Percentiles rank a stretch among this genome's conserved stretches.
Evolutionary conservation across 345 rosid genomes (phyloP).

Genomic region (Combretum micranthum): DNA sequence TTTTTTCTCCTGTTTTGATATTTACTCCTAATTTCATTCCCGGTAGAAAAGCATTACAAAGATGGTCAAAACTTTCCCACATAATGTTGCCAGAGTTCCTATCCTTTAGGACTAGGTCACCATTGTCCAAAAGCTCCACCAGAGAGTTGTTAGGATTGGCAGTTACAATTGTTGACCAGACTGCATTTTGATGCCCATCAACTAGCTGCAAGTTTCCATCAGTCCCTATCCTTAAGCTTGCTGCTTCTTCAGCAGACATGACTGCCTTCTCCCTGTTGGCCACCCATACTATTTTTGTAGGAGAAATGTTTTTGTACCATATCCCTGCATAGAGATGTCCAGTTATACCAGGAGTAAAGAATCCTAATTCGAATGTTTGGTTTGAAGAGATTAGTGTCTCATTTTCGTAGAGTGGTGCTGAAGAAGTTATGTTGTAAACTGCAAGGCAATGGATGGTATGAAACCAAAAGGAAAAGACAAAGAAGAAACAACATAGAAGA

Average conservation of each 20-base stretch:
- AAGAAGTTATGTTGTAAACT: constrained; percentile 2
- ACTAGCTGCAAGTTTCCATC: constrained; percentile 20
- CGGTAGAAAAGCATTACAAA: constrained; percentile 30
- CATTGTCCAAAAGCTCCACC: constrained; percentile 27
- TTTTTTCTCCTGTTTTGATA: no score
- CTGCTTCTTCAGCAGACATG: constrained; percentile 11
- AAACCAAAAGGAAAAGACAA: no score
- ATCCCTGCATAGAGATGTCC: constrained; percentile 5
- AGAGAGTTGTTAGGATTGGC: constrained; percentile 4
- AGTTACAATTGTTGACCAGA: constrained; percentile 23
- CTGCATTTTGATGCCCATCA: not conserved
- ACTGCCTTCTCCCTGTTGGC: constrained; percentile 34
- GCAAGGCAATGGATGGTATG: no score
- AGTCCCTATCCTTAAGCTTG: no score
- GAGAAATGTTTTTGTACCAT: constrained; percentile 3
- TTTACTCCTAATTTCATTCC: constrained; percentile 33
- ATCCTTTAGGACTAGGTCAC: no score
- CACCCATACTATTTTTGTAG: constrained; percentile 27
- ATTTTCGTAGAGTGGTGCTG: not conserved
- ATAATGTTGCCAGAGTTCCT: constrained; percentile 6
- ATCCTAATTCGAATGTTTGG: constrained; percentile 13
- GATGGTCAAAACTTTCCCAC: constrained; percentile 40
- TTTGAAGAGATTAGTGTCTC: constrained; percentile 5
- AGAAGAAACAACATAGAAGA: no score
- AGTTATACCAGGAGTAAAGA: constrained; percentile 8